These are phyloP conservation scores for Quercus tomentella DNA, from an alignment of 331 rosid genomes.

Conservation along the genomic window DNA sequence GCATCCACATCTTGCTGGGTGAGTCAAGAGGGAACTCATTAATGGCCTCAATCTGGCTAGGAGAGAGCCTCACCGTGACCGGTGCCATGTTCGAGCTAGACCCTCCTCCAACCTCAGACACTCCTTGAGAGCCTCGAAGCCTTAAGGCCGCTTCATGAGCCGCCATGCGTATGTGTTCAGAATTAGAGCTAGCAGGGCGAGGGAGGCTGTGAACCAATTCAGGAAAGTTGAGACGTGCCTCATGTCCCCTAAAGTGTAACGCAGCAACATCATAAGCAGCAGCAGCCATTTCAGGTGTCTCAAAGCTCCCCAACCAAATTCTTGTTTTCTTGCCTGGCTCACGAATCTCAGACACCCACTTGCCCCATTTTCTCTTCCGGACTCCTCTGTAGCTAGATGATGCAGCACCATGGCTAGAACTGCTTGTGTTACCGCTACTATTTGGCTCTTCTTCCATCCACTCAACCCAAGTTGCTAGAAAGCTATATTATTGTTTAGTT, in stretches of 20 bases:
- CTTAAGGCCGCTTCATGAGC: slow-evolving; percentile 78
- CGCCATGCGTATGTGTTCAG: slow-evolving; percentile 77
- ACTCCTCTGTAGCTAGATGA: slow-evolving; percentile 68
- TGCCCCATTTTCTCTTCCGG: slow-evolving; percentile 93
- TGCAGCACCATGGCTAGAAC: slow-evolving; percentile 35
- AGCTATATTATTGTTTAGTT: neutral
- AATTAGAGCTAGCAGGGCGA: slow-evolving; percentile 51
- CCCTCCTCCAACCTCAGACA: neutral
- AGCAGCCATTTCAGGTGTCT: slow-evolving; percentile 86
- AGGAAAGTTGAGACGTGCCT: slow-evolving; percentile 78
- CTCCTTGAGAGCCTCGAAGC: slow-evolving; percentile 23
- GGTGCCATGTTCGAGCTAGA: slow-evolving; percentile 20
- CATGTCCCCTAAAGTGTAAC: slow-evolving; percentile 64
- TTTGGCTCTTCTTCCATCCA: slow-evolving; percentile 40
- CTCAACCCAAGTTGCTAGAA: neutral
- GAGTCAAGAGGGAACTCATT: slow-evolving; percentile 93
- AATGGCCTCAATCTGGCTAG: slow-evolving; percentile 83
- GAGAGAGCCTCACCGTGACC: slow-evolving; percentile 59
- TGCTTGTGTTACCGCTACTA: neutral
- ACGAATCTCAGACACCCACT: slow-evolving; percentile 95
- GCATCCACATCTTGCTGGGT: slow-evolving; percentile 72
- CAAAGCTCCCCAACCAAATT: slow-evolving; percentile 89
- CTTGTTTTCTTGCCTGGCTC: slow-evolving; percentile 83
- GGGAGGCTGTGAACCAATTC: slow-evolving; percentile 55
- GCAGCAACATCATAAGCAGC: slow-evolving; percentile 89